A percentile compares a stretch with the other conserved stretches of the same genome.
Evolutionary conservation across 371 early-diverging fungal genomes (phyloP).

Genomic region (Lichtheimia hyalospora): DNA sequence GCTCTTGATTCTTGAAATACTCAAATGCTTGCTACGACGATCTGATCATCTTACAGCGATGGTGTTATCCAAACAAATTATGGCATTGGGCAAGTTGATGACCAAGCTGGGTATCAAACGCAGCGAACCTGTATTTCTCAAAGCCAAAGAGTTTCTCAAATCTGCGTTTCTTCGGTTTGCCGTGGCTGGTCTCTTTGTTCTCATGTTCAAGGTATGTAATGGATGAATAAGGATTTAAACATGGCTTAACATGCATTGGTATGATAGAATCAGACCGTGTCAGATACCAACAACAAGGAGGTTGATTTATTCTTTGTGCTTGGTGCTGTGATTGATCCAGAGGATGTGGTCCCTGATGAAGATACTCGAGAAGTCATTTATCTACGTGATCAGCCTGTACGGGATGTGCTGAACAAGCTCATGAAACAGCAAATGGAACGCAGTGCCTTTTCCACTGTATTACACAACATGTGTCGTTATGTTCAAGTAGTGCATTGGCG

Average conservation of each 20-base stretch:
- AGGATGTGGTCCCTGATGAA: conserved; percentile 57
- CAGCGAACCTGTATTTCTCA: conserved; percentile 54
- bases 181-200: conserved; percentile 60
- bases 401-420: conserved; percentile 60
- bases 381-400: conserved; percentile 61
- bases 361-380: conserved; percentile 45
- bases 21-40: conserved; percentile 52
- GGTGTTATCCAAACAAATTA: conserved; percentile 60
- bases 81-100: conserved; percentile 59
- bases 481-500: conserved; percentile 57
- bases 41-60: conserved; percentile 64
- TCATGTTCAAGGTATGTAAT: conserved; percentile 55
- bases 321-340: conserved; percentile 54
- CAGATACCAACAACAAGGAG: conserved; percentile 39
- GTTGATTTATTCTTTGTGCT: conserved; percentile 61
- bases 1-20: conserved; percentile 53
- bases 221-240: too few relatives aligned
- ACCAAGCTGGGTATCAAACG: conserved; percentile 43
- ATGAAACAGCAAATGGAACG: conserved; percentile 61
- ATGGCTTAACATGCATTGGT: background rate
- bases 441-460: conserved; percentile 54
- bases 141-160: conserved; percentile 57
- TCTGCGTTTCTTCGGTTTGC: conserved; percentile 61
- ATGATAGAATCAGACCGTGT: conserved; percentile 46
- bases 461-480: conserved; percentile 56